These are phyloP conservation scores for Effrenium voratum DNA, from an alignment of 73 alveolate genomes.

Conservation along the genomic window DNA sequence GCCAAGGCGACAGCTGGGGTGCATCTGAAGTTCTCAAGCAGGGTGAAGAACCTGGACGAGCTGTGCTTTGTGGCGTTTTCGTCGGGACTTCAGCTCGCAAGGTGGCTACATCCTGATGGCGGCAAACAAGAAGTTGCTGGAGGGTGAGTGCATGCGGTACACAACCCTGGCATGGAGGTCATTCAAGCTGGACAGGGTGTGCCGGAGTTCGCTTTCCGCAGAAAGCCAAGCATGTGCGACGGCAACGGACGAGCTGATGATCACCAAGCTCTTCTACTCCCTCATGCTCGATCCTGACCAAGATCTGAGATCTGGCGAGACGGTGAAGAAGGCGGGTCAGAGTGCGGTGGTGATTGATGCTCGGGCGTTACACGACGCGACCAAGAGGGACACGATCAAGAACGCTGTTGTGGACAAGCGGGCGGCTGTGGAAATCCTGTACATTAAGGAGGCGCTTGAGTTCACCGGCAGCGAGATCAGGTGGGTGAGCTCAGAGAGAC, in stretches of 20 bases:
- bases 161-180: not conserved
- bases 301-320: not conserved
- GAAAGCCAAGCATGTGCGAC: constrained; percentile 13
- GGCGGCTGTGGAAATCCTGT: not conserved
- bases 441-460: not conserved
- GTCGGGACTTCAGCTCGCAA: not conserved
- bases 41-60: not conserved
- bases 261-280: not conserved
- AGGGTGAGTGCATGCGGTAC: not conserved
- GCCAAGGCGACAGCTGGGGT: not conserved
- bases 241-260: not conserved
- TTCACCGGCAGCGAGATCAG: not conserved
- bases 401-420: constrained; percentile 1
- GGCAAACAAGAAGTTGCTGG: not conserved
- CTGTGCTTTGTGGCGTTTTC: not conserved
- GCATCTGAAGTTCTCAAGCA: no score
- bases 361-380: not conserved
- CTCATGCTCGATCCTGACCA: not conserved
- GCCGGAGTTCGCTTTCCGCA: not conserved
- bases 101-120: constrained; percentile 4
- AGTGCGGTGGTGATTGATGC: not conserved
- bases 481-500: not conserved
- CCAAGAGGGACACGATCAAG: not conserved
- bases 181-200: not conserved
- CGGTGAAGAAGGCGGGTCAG: not conserved